phyloP scores from a whole-genome alignment of 2,329 filamentous ascomycete genomes.

The Coniochaeta hoffmannii region DNA sequence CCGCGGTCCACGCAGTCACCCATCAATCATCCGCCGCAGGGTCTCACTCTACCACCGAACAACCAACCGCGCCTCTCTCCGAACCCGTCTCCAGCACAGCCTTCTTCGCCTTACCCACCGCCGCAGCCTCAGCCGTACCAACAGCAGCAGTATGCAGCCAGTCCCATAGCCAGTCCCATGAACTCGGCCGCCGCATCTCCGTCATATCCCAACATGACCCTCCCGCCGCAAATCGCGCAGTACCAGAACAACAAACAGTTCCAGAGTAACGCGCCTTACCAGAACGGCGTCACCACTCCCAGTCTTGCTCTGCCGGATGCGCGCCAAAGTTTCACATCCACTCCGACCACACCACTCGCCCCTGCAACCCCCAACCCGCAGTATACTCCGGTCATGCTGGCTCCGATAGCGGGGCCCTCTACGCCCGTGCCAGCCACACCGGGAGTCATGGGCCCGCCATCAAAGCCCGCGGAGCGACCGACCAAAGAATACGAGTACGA shows the following conservation, averaged over 20 bases:
- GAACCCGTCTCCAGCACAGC: background rate
- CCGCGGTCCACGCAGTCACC: background rate
- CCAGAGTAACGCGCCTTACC: background rate
- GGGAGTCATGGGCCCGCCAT: constrained; percentile 49
- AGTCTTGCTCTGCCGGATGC: background rate
- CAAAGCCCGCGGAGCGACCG: constrained; percentile 53
- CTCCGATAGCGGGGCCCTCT: constrained; percentile 12
- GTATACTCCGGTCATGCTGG: constrained; percentile 17
- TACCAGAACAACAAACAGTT: constrained; percentile 1
- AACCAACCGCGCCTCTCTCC: background rate
- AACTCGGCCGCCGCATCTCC: background rate
- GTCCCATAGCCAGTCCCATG: background rate
- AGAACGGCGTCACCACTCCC: background rate
- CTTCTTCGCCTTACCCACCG: background rate
- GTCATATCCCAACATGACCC: background rate
- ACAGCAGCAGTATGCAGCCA: background rate
- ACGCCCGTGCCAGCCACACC: constrained; percentile 14
- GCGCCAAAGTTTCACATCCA: background rate
- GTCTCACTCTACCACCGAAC: background rate
- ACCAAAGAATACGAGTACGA: constrained; percentile 62
- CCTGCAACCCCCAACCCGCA: constrained; percentile 6
- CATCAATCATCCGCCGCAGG: constrained; percentile 7
- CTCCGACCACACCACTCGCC: background rate
- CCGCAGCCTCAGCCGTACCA: background rate
- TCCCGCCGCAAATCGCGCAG: background rate